Evolutionary conservation across 148 eudicot genomes (phyloP).

Genomic region (Persicaria tinctoria): DNA sequence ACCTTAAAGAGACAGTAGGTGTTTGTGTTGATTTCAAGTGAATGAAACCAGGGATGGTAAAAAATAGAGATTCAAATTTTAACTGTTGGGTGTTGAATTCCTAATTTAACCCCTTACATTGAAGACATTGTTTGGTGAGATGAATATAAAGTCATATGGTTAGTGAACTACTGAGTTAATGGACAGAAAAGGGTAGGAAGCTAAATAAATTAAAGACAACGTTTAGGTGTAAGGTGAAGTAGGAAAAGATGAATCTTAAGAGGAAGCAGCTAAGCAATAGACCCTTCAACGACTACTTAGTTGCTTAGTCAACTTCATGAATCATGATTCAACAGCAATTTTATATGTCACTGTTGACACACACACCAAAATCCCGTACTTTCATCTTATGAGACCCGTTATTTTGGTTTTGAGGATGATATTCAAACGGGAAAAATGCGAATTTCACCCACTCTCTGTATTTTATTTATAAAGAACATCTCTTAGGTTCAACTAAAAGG

Average conservation of each 20-base stretch:
- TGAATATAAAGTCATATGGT: background rate
- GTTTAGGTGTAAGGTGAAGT: slow-evolving; percentile 7
- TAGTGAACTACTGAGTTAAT: background rate
- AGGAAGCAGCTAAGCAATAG: slow-evolving; percentile 13
- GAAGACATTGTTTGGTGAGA: background rate
- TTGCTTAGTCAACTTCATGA: slow-evolving; percentile 32
- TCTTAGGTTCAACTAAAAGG: background rate
- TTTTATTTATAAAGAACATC: background rate
- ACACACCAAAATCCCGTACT: background rate
- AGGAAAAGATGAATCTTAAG: slow-evolving; percentile 6
- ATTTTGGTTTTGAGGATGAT: background rate
- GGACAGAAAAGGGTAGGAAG: background rate
- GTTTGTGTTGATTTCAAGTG: background rate
- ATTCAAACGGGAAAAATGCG: background rate
- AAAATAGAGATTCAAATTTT: background rate
- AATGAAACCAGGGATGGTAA: background rate
- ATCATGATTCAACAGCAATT: background rate
- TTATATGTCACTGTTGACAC: background rate
- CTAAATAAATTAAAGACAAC: background rate
- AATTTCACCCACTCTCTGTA: background rate
- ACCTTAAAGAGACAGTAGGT: slow-evolving; percentile 16
- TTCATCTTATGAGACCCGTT: background rate
- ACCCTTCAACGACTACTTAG: slow-evolving; percentile 28
- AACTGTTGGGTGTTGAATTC: background rate
- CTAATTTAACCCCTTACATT: background rate